A percentile compares a stretch with the other conserved stretches of the same genome.
Evolutionary conservation across 75 land plant genomes (phyloP).

Genomic region (Pinus tabuliformis): DNA sequence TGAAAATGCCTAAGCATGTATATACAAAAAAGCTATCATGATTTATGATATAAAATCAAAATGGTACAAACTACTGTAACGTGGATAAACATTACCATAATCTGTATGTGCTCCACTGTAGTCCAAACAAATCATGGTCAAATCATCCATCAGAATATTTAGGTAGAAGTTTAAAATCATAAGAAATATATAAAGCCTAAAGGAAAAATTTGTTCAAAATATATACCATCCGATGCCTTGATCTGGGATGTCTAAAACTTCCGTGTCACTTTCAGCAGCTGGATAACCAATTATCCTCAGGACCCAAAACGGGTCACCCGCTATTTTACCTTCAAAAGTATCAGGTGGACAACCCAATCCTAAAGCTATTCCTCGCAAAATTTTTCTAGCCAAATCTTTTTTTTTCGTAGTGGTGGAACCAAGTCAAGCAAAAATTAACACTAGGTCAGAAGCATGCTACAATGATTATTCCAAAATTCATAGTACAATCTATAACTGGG

Average conservation of each 20-base stretch:
- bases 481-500: not conserved
- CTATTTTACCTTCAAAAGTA: slow-evolving; percentile 78
- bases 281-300: slow-evolving; percentile 94
- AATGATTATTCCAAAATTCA: too few relatives aligned
- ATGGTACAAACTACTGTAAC: not conserved
- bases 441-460: not conserved
- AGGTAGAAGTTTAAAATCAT: not conserved
- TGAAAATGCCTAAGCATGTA: not conserved
- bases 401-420: not conserved
- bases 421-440: not conserved
- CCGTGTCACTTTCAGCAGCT: slow-evolving; percentile 20
- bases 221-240: slow-evolving; percentile 83
- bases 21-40: not conserved
- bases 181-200: not conserved
- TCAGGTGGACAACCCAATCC: slow-evolving; percentile 73
- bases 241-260: slow-evolving; percentile 16
- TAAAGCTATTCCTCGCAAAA: slow-evolving; percentile 84
- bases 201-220: not conserved
- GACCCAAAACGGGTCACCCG: slow-evolving; percentile 92
- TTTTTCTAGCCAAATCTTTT: slow-evolving; percentile 72
- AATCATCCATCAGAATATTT: slow-evolving; percentile 2
- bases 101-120: slow-evolving; percentile 97
- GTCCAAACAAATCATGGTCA: slow-evolving; percentile 1
- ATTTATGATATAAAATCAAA: not conserved
- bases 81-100: slow-evolving; percentile 59